Evolutionary conservation across 2,329 filamentous ascomycete species (phyloP), one percentile per base, ranked within the genome.

Genomic region (Chrysoporthe austroafricana): DNA sequence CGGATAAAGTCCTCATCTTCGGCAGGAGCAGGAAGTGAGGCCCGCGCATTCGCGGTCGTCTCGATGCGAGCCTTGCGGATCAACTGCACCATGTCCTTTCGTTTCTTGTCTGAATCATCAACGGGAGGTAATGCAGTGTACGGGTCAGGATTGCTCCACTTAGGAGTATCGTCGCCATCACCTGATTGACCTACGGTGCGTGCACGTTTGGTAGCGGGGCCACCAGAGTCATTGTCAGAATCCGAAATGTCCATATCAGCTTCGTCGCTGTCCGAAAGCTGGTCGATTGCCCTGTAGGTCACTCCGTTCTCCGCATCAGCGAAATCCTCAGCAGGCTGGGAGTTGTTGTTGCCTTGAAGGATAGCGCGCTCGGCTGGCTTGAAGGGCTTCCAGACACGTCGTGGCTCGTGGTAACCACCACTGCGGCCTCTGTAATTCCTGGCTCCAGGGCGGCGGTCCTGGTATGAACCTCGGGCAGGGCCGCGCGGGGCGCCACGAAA

Each of bases 111-210:
- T 16, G 66, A 84, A 5, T 82, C 84, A 65, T 94, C 91, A 0
- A 90, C 87, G 7, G 93, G 94, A 9, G 95, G 95, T 11, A 97
- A 83, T 2, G 88, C 91, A 6, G 93, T 97, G 78, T 98, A 97
- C 0, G 94, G 94, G 76, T 98, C 95, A 3, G 95, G 94, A 73
- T 98, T 98, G 4, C 94, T 97, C 95, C 95, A 98, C 77, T 91
- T 94, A 3, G 94, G 93, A 5, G 77, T 79, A 16, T 82, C 79
- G 65, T 83, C 76, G 70, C 79, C 81, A 32, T 78, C 74, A n/a
- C 80, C 76, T 9, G 76, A 76, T 18, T 74, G 70, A 4, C 76
- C 63, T 21, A 32, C 43, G 16, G 64, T 69, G 43, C 82, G 80
- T 2, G 75, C 76, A 13, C 83, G 82, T 73, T 86, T 86, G 61